A percentile compares a stretch with the other conserved stretches of the same genome.
These are phyloP conservation scores for Berkeleyomyces rouxiae DNA, from an alignment of 2,329 filamentous ascomycete species.

Conservation along the genomic window DNA sequence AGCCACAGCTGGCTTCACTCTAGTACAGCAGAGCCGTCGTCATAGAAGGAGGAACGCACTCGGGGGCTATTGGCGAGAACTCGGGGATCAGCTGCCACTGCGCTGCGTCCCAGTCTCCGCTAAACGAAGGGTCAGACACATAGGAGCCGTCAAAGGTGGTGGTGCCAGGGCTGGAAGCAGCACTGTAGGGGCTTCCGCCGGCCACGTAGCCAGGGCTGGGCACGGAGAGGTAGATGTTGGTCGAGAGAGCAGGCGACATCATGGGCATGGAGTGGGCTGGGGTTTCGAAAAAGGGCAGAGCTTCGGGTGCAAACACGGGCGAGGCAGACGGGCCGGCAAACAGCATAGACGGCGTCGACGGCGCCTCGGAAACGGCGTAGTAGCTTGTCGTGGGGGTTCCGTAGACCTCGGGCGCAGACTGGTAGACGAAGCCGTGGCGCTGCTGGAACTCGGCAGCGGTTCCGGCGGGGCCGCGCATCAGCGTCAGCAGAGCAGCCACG, in stretches of 20 bases:
- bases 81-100: conserved; percentile 6
- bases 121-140: conserved; percentile 7
- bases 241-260: conserved; percentile 6
- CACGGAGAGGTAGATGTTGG: conserved; percentile 5
- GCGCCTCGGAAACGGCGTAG: conserved; percentile 8
- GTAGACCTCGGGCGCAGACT: conserved; percentile 4
- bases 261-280: conserved; percentile 4
- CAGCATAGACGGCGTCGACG: conserved; percentile 2
- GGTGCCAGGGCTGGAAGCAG: conserved; percentile 10
- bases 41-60: conserved; percentile 13
- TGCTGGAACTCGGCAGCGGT: conserved; percentile 7
- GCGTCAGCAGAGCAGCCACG: background rate
- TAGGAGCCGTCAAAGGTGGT: conserved; percentile 7
- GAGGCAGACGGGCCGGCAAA: conserved; percentile 2
- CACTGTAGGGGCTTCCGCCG: conserved; percentile 7
- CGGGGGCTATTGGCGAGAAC: conserved; percentile 9
- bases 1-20: conserved; percentile 3
- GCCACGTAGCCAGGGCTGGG: conserved; percentile 8
- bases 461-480: conserved; percentile 6
- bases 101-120: background rate
- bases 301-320: conserved; percentile 3
- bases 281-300: conserved; percentile 3
- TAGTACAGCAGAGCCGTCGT: conserved; percentile 9
- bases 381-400: conserved; percentile 6
- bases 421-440: conserved; percentile 5